phyloP scores from a whole-genome alignment of 192 early-diverging fungal species.

The Gigaspora rosea region DNA sequence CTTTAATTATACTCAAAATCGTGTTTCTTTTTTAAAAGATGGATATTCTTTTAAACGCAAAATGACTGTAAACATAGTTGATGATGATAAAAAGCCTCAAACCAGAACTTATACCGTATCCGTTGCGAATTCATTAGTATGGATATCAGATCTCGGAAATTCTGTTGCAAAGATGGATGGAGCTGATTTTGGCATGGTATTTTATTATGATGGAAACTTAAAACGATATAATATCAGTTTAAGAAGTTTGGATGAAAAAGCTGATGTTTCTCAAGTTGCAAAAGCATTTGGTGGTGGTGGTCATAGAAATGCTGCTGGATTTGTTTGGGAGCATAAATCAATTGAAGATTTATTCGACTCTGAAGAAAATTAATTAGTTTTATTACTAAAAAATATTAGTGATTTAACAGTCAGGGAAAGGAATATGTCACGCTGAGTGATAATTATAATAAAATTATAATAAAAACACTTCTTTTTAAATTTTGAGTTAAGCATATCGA shows the following conservation, averaged over 20 bases:
- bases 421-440: no score
- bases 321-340: neutral
- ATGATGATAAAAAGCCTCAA: no score
- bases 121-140: neutral
- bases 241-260: constrained; percentile 22
- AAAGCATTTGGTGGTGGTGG: constrained; percentile 21
- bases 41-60: neutral
- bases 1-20: neutral
- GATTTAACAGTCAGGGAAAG: no score
- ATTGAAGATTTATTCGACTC: constrained; percentile 3
- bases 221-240: constrained; percentile 9
- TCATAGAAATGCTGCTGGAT: constrained; percentile 20
- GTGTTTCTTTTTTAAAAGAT: neutral
- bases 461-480: no score
- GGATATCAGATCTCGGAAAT: constrained; percentile 7
- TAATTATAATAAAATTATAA: no score
- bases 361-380: neutral
- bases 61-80: neutral
- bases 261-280: constrained; percentile 15
- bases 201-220: neutral
- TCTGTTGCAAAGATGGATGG: neutral
- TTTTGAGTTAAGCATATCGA: no score
- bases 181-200: constrained; percentile 5
- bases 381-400: neutral
- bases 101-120: neutral